Base-by-base conservation (phyloP, 805 yeast genomes). In the Wickerhamomyces tratensis region DNA sequence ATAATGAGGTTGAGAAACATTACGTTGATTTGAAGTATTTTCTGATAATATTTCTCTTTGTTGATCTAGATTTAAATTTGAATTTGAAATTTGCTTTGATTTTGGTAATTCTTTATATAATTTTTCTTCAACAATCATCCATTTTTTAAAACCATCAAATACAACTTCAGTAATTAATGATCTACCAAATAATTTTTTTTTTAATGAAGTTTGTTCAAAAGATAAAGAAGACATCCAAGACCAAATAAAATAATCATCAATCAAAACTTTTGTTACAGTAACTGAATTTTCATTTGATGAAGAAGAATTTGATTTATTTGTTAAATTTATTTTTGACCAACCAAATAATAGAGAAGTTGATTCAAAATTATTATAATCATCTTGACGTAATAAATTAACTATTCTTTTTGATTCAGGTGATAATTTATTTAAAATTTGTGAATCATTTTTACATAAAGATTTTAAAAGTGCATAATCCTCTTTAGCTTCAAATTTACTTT, bases 241-340 rank as follows among this genome's bases (percentile, higher is more conserved):
- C 96, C 96, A 87, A 29, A 86, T 85, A 54, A 81, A 87, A 59
- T 83, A 87, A 59, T 87, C 96, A 59, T 86, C 95, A 15, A 87
- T 76, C 6, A 85, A 72, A 1, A 84, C 81, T 45, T 84, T 72
- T 8, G 75, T 64, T 9, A 85, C 69, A 51, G 10, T 27, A 10
- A 27, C 30, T 27, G 7, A 8, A 10, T 27, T 27, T 27, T 51
- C 8, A 50, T 42, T 8, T 50, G 39, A 11, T 43, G 44, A 38
- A 55, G 49, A 35, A 54, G 40, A 27, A 8, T 7, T 8, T 27
- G 30, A 27, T 7, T 27, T 7, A 27, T 20, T 20, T 20, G 20
- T 20, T 20, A 33, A 55, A 37, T 41, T 62, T 52, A 25, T 46
- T 43, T 25, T 51, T 49, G 66, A 62, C 72, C 72, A 68, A 13